phyloP scores from a whole-genome alignment of 2,329 filamentous ascomycete species.

The Botrytis galanthina region DNA sequence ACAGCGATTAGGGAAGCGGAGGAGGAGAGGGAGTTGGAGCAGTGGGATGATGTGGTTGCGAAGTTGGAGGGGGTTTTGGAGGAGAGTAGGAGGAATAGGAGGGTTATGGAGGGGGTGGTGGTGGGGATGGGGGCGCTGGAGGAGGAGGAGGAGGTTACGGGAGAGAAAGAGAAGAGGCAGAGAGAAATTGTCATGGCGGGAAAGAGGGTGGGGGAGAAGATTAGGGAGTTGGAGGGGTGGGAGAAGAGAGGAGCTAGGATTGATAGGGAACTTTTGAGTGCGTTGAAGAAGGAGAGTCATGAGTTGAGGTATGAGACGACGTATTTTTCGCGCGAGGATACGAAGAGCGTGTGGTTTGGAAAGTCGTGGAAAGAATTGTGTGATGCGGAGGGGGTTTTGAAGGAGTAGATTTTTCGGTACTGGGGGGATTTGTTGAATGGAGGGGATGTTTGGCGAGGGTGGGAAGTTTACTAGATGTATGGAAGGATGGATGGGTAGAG shows the following conservation, averaged over 20 bases:
- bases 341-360: background rate
- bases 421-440: background rate
- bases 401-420: background rate
- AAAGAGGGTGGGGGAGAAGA: background rate
- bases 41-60: slow-evolving; percentile 23
- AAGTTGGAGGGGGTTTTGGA: background rate
- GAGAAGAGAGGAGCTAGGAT: background rate
- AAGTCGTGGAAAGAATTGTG: background rate
- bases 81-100: background rate
- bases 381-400: background rate
- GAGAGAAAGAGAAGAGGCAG: background rate
- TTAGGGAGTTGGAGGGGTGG: background rate
- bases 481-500: background rate
- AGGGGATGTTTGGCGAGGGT: background rate
- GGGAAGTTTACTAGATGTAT: background rate
- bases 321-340: fast-evolving
- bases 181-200: background rate
- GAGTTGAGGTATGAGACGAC: background rate
- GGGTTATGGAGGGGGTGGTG: background rate
- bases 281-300: background rate
- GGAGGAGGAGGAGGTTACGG: too few relatives aligned
- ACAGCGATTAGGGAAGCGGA: slow-evolving; percentile 15
- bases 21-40: slow-evolving; percentile 15
- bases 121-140: background rate
- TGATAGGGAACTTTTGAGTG: background rate